Conservation (phyloP, 306 rosid species). For the Quercus robur region DNA sequence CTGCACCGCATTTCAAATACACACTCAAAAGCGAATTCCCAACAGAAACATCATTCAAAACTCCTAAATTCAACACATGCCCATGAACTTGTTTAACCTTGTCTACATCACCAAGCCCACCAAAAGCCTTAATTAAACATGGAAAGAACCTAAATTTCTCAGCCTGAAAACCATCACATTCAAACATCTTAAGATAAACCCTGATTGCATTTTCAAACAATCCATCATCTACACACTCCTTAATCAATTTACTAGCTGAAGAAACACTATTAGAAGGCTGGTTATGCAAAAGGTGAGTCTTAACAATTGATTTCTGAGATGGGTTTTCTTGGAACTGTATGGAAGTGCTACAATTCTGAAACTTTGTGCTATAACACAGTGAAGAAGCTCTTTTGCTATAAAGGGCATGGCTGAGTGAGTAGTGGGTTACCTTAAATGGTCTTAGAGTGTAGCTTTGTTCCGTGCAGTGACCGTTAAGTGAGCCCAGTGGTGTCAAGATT, state of each 20-base stretch:
- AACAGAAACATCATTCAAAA: slow-evolving; percentile 32
- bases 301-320: slow-evolving; percentile 1
- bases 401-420: not conserved
- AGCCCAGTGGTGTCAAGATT: not conserved
- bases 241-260: slow-evolving; percentile 3
- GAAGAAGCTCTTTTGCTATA: not conserved
- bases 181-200: slow-evolving; percentile 28
- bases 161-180: slow-evolving; percentile 28
- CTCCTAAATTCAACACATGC: slow-evolving; percentile 35
- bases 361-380: slow-evolving; percentile 8
- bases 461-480: not conserved
- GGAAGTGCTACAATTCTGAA: not conserved
- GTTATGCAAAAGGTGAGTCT: not conserved
- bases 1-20: slow-evolving; percentile 28
- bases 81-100: slow-evolving; percentile 36
- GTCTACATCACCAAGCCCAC: slow-evolving; percentile 20
- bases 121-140: slow-evolving; percentile 38
- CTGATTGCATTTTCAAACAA: slow-evolving; percentile 24
- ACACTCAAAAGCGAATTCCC: slow-evolving; percentile 35
- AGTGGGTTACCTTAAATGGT: not conserved
- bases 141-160: slow-evolving; percentile 35
- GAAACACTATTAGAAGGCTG: not conserved
- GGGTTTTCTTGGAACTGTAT: slow-evolving; percentile 4
- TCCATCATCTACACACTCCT: slow-evolving; percentile 20
- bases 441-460: not conserved